A percentile compares a stretch with the other conserved stretches of the same genome.
These are phyloP conservation scores for Saccharomycopsis crataegensis DNA, from an alignment of 1,139 yeast genomes.

Conservation along the genomic window DNA sequence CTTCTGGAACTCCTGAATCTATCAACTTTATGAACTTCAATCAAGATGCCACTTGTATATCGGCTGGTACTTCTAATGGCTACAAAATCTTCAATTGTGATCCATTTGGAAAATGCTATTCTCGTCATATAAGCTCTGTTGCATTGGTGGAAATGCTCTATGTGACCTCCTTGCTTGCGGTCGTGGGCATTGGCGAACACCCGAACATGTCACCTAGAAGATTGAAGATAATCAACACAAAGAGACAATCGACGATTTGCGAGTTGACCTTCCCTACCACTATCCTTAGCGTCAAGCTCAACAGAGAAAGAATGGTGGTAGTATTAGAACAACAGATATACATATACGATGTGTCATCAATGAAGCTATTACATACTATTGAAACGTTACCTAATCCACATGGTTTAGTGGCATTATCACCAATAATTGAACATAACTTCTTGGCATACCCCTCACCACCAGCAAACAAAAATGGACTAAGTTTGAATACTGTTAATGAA, in stretches of 20 bases:
- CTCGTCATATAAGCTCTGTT: constrained; percentile 28
- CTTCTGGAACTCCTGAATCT: background rate
- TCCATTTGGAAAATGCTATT: constrained; percentile 50
- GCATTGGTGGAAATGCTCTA: constrained; percentile 57
- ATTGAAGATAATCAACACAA: constrained; percentile 58
- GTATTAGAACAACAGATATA: constrained; percentile 79
- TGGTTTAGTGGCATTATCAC: constrained; percentile 54
- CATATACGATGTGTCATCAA: constrained; percentile 79
- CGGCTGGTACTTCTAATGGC: constrained; percentile 47
- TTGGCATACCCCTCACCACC: constrained; percentile 83
- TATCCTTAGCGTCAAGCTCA: constrained; percentile 69
- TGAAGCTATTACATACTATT: constrained; percentile 82
- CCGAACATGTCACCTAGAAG: constrained; percentile 40
- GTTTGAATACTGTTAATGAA: background rate
- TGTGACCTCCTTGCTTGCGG: constrained; percentile 60
- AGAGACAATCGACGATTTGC: constrained; percentile 64
- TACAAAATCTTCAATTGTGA: constrained; percentile 54
- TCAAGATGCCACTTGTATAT: constrained; percentile 57
- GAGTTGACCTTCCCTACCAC: constrained; percentile 87
- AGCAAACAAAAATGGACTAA: constrained; percentile 13
- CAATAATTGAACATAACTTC: constrained; percentile 54
- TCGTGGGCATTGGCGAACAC: constrained; percentile 44
- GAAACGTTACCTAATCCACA: constrained; percentile 69
- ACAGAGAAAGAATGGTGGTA: constrained; percentile 66
- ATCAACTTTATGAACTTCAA: constrained; percentile 47